Evolutionary conservation across 176 grass and related monocot genomes (phyloP), one percentile per base, ranked within the genome.

Genomic region (Musa itinerans): DNA sequence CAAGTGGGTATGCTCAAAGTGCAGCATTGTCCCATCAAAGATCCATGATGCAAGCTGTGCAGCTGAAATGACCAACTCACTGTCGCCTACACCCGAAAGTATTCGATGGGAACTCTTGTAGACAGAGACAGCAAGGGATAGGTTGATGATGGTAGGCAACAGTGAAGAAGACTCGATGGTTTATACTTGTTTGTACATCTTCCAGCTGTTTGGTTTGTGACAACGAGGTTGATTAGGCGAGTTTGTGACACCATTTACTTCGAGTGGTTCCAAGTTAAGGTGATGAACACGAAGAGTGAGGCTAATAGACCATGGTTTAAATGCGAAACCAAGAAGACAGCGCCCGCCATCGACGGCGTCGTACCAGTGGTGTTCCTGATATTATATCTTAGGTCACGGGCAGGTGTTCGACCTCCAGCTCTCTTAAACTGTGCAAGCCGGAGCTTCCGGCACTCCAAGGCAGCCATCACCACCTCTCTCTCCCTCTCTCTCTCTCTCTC

Each of bases 291-390:
- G 17, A 7, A 9, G 57, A 61, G 57, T 21, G 17, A 7, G 57
- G 16, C 57, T 9, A 61, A 21, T 61, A 61, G n/a, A 19, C 57
- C 16, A 8, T n/a, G 15, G 17, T 61, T 61, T 61, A 17, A 61
- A 61, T 19, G 57, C 57, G n/a, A 61, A 61, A 61, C 57, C 57
- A 61, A 21, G 57, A 61, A 15, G 57, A 61, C 57, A 61, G 57
- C 57, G 57, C 57, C 57, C 57, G 57, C 57, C 57, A 61, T 61
- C 57, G 57, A 61, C 57, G 57, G 17, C n/a, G 57, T 61, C 57
- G 57, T 61, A 61, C 57, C 16, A 17, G 57, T 61, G 57, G 57
- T 8, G 16, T 61, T 61, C 57, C 14, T 17, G 57, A n/a, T 8
- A 61, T 61, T 61, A 20, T 8, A 2, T 20, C 17, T 2, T 19